Evolutionary conservation across 2,329 filamentous ascomycete genomes (phyloP), one percentile per base, ranked within the genome.

Genomic region (Seiridium cupressi): DNA sequence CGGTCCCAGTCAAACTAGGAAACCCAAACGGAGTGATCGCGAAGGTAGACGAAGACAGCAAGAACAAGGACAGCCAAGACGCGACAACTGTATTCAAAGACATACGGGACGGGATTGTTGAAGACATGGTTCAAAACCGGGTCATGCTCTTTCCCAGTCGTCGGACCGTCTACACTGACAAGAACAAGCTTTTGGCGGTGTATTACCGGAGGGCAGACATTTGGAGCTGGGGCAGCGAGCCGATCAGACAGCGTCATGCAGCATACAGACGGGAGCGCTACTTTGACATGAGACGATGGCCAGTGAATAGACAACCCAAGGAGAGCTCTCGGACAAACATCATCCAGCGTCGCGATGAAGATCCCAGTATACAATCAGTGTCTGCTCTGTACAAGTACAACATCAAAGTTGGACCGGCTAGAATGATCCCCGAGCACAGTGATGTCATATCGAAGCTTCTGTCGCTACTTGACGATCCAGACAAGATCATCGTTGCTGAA

Each of bases 241-340:
- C 61, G 46, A 67, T 72, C 59, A 66, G 71, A 58, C 63, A 64
- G 54, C 70, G 64, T 59, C 70, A 73, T 55, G 69, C 70, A 5
- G 65, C 63, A 31, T 70, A 68, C 57, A 69, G 66, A 13, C 67
- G 71, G 56, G 67, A 64, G 51, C 63, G 66, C 5, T 84, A 75
- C 66, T 84, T 81, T 70, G 68, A 71, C 62, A 68, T 84, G 49
- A 72, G 78, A 65, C 75, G 80, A 44, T 85, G 82, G 81, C 81
- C 81, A 42, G 48, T 77, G 26, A 65, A 76, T 34, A 66, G 78
- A 57, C 77, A 81, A 63, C 69, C 61, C 5, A 55, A 68, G 32
- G 64, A 67, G 31, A n/a, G n/a, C 5, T 68, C 63, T n/a, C 70
- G 72, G 55, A 60, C 66, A 10, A 55, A 63, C 18, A 74, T 80